These are phyloP conservation scores for Penicillium verrucosum DNA, from an alignment of 2,329 filamentous ascomycete genomes.

Conservation along the genomic window DNA sequence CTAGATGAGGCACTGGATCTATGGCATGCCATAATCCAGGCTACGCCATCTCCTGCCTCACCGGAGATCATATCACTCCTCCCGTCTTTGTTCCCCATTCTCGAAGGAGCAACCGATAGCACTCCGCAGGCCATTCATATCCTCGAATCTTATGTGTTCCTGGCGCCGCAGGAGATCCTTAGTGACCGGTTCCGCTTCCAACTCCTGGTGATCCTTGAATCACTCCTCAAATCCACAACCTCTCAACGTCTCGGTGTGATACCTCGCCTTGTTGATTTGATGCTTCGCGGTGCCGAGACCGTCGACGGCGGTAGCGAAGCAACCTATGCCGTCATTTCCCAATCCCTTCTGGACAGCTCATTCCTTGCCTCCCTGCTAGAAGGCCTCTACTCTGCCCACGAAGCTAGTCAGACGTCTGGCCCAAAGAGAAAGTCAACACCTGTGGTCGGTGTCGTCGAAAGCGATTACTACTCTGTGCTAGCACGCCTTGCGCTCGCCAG, in stretches of 20 bases:
- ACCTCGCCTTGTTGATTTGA: conserved; percentile 56
- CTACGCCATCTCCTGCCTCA: conserved; percentile 60
- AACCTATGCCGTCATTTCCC: conserved; percentile 62
- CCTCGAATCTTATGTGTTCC: conserved; percentile 66
- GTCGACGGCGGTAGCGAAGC: conserved; percentile 56
- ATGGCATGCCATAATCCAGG: conserved; percentile 71
- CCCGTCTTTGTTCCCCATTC: conserved; percentile 61
- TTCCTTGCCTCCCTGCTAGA: conserved; percentile 63
- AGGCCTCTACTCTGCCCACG: conserved; percentile 64
- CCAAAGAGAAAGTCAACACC: conserved; percentile 68
- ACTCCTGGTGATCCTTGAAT: conserved; percentile 39
- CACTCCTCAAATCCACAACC: conserved; percentile 39
- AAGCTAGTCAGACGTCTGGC: conserved; percentile 76
- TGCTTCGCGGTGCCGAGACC: conserved; percentile 61
- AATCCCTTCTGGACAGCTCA: conserved; percentile 62
- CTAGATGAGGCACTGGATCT: conserved; percentile 90
- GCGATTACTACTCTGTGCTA: conserved; percentile 81
- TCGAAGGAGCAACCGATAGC: conserved; percentile 64
- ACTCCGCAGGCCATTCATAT: conserved; percentile 62
- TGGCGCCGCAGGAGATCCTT: conserved; percentile 54
- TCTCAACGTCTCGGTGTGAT: conserved; percentile 41
- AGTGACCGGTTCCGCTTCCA: conserved; percentile 38
- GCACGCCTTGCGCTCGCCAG: conserved; percentile 73
- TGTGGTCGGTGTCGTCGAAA: conserved; percentile 72
- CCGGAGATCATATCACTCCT: conserved; percentile 62